Percentiles rank a stretch among this genome's conserved stretches.
Conservation (phyloP, 2,329 filamentous ascomycete species). For the Xylariaceae sp. region DNA sequence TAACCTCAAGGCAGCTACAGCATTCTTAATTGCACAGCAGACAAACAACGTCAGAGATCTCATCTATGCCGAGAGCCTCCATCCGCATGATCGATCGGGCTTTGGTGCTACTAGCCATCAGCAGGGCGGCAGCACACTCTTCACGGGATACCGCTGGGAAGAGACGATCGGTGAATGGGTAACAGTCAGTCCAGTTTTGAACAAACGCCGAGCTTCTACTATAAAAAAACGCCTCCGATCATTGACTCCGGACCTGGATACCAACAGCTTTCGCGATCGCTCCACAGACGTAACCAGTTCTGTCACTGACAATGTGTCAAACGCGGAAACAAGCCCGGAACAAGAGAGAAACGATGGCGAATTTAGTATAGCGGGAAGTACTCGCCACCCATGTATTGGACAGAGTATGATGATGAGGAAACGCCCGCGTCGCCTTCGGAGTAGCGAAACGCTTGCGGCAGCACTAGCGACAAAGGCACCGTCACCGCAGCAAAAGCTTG, state of each 20-base stretch:
- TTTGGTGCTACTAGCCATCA: constrained; percentile 5
- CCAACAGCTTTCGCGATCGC: background rate
- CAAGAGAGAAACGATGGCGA: constrained; percentile 21
- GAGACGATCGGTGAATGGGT: constrained; percentile 65
- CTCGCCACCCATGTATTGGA: background rate
- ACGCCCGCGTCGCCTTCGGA: constrained; percentile 25
- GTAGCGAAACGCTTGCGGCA: constrained; percentile 25
- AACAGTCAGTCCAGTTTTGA: constrained; percentile 51
- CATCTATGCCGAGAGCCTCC: constrained; percentile 58
- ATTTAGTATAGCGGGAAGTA: background rate
- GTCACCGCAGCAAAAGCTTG: background rate
- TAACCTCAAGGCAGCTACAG: constrained; percentile 53
- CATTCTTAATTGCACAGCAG: constrained; percentile 59
- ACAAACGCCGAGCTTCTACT: constrained; percentile 27
- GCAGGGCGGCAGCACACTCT: constrained; percentile 27
- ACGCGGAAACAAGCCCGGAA: constrained; percentile 25
- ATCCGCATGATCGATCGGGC: constrained; percentile 3
- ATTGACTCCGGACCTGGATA: constrained; percentile 18
- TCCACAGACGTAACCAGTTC: constrained; percentile 18
- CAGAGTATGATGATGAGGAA: constrained; percentile 27
- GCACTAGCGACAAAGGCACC: background rate
- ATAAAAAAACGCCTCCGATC: constrained; percentile 33
- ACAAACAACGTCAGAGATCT: constrained; percentile 61
- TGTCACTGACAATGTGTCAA: constrained; percentile 28
- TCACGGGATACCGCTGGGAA: constrained; percentile 57